Conservation (phyloP, 371 early-diverging fungal genomes). For the Mucor irregularis region DNA sequence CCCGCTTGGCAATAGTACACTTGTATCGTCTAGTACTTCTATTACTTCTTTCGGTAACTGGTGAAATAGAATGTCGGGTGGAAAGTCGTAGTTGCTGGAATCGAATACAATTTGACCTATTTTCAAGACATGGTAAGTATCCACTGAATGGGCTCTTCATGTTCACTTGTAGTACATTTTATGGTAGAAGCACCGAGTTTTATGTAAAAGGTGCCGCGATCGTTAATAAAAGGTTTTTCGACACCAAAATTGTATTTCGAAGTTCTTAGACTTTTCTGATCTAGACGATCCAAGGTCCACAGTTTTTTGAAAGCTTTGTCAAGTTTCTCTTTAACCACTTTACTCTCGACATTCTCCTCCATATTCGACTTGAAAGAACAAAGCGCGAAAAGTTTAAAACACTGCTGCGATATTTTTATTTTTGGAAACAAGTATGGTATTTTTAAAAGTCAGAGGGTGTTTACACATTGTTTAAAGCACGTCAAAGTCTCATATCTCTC, state of each 20-base stretch:
- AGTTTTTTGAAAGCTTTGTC: neutral
- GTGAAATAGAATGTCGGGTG: conserved; percentile 10
- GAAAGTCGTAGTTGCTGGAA: neutral
- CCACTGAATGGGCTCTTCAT: neutral
- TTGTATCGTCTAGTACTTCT: neutral
- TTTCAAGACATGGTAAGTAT: neutral
- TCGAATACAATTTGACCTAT: conserved; percentile 16
- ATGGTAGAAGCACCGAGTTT: neutral
- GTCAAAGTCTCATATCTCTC: neutral
- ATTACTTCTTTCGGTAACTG: neutral
- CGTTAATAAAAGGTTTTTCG: neutral
- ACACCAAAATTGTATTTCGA: conserved; percentile 5
- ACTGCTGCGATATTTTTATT: too few species aligned
- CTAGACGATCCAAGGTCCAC: neutral
- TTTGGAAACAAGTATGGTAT: neutral
- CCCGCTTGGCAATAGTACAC: neutral
- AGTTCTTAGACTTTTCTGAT: neutral
- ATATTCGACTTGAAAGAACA: neutral
- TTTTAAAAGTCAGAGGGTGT: neutral
- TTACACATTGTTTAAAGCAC: neutral
- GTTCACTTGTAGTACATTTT: neutral
- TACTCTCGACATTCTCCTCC: neutral
- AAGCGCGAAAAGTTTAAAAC: neutral
- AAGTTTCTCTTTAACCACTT: neutral
- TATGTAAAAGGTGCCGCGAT: conserved; percentile 2